Evolutionary conservation across 352 stramenopile species (phyloP).

Genomic region (Thraustochytrium striatum): DNA sequence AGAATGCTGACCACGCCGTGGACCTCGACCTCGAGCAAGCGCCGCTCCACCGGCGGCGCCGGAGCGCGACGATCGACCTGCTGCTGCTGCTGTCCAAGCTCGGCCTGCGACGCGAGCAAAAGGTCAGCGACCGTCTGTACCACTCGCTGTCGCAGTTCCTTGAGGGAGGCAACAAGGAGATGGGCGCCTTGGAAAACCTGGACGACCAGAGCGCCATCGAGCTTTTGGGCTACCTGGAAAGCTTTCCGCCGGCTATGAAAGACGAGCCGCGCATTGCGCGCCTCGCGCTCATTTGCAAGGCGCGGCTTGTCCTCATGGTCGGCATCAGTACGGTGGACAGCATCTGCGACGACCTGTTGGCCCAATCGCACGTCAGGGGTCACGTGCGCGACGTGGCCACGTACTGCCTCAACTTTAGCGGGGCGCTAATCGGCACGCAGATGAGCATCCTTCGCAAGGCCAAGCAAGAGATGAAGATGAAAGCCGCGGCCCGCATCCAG

Average conservation of each 20-base stretch:
- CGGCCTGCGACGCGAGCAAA: slow-evolving; percentile 23
- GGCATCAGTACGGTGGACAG: background rate
- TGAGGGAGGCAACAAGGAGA: slow-evolving; percentile 17
- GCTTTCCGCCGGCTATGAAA: slow-evolving; percentile 30
- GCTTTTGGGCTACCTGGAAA: slow-evolving; percentile 37
- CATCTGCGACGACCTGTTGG: slow-evolving; percentile 32
- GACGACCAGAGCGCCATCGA: slow-evolving; percentile 17
- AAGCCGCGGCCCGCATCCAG: slow-evolving; percentile 29
- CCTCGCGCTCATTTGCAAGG: slow-evolving; percentile 2
- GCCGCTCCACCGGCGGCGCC: background rate
- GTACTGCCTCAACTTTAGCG: slow-evolving; percentile 32
- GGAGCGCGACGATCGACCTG: slow-evolving; percentile 33
- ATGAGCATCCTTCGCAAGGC: slow-evolving; percentile 32
- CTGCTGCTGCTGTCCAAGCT: slow-evolving; percentile 30
- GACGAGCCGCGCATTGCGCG: slow-evolving; percentile 16
- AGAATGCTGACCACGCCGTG: background rate
- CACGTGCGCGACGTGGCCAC: slow-evolving; percentile 39
- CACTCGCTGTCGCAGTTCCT: slow-evolving; percentile 26
- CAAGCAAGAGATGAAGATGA: background rate
- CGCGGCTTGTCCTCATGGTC: slow-evolving; percentile 41
- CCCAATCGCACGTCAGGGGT: slow-evolving; percentile 26
- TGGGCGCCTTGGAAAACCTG: slow-evolving; percentile 17
- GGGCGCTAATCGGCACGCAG: slow-evolving; percentile 25
- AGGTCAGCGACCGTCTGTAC: slow-evolving; percentile 6
- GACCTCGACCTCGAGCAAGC: background rate